Base-by-base conservation (phyloP, 768 basidiomycete genomes). In the Termitomyces sp. region DNA sequence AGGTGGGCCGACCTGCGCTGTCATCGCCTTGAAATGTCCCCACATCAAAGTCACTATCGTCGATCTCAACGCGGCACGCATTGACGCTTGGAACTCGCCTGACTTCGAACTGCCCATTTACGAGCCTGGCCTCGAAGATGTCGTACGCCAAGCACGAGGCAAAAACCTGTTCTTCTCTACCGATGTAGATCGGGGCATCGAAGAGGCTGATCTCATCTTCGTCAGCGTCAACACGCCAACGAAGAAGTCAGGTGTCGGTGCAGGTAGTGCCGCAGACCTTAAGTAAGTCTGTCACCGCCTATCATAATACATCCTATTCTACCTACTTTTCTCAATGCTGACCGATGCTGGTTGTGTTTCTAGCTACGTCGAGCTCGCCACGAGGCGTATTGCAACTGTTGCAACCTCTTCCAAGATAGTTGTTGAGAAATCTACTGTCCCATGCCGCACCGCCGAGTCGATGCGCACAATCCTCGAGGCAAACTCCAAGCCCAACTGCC, bases 401-500 rank as follows among this genome's bases (percentile, higher is more conserved):
- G 93, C 97, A 51, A 89, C 80, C 29, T 87, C 91, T 1, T 90
- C 86, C 73, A 99, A 99, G 82, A 98, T 99, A 68, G 97, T 99
- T 57, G 96, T 99, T 63, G 97, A 99, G 73, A 99, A 99, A 76
- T 98, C 96, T 15, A 99, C 97, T 5, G 97, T 99, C 9, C 97
- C 97, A 43, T 98, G 95, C 79, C 89, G 97, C 65, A 99, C 97
- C 7, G 97, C 97, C 62, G 93, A 97, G 77, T 96, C 96, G 20
- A 99, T 99, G 97, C 93, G 96, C 69, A 97, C 93, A 57, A 98
- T 99, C 76, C 88, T 99, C 58, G 96, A 98, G 76, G 95, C 96
- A 67, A 99, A 99, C 82, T 96, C 96, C 43, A 93, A 88, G 71
- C 87, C 91, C 60, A 88, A 88, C 68, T 89, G 89, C 76, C 86